Evolutionary conservation across 2,329 filamentous ascomycete species (phyloP).

Genomic region (Trichoderma hamatum): DNA sequence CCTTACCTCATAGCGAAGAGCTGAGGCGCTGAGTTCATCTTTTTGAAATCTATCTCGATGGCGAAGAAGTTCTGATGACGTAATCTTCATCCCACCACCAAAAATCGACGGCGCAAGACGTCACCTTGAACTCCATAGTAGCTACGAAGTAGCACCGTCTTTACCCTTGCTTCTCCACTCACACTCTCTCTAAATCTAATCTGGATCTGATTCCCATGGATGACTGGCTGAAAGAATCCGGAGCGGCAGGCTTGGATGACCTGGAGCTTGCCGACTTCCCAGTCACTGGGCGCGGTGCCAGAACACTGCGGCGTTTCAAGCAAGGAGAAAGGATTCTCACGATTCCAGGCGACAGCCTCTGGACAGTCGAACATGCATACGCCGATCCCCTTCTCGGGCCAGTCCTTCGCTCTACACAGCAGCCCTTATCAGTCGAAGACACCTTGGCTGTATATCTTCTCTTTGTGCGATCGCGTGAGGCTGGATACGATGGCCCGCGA

Average conservation of each 20-base stretch:
- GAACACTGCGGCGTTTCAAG: conserved; percentile 37
- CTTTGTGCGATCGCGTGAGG: conserved; percentile 40
- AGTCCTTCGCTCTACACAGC: conserved; percentile 37
- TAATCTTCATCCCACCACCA: too few species aligned
- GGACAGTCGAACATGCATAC: conserved; percentile 40
- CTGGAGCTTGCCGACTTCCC: conserved; percentile 40
- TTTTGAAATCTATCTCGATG: too few species aligned
- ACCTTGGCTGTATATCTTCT: conserved; percentile 40
- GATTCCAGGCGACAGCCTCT: conserved; percentile 37
- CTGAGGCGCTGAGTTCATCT: too few species aligned
- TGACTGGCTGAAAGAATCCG: conserved; percentile 38
- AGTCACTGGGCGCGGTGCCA: conserved; percentile 39
- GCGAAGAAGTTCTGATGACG: too few species aligned
- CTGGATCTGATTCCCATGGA: conserved; percentile 35
- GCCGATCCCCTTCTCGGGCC: conserved; percentile 39
- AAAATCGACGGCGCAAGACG: too few species aligned
- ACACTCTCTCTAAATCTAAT: too few species aligned
- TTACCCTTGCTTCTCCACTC: background rate
- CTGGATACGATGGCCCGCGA: conserved; percentile 37
- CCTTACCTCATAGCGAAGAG: too few species aligned
- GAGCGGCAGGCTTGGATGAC: conserved; percentile 38
- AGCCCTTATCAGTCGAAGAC: conserved; percentile 40
- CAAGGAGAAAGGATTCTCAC: conserved; percentile 41
- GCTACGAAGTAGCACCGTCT: background rate
- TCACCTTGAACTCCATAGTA: background rate